phyloP scores from a whole-genome alignment of 2,329 filamentous ascomycete species.

The Mollisia scopiformis region DNA sequence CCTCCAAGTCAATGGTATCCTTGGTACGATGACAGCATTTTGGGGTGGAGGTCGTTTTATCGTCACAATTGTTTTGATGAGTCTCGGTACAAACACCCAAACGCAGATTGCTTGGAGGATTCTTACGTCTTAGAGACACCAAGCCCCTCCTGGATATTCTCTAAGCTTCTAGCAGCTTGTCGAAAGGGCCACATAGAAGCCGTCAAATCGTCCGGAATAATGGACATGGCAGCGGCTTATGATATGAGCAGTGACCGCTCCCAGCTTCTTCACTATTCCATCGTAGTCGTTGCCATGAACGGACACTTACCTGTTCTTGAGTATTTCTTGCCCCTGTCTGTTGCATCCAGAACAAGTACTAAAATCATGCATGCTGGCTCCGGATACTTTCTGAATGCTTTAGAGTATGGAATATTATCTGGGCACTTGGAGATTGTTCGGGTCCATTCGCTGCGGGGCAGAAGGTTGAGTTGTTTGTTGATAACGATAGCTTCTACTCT shows the following conservation, averaged over 20 bases:
- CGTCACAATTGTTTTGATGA: neutral
- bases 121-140: neutral
- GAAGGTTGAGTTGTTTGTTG: neutral
- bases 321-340: neutral
- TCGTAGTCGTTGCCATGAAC: neutral
- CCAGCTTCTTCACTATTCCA: neutral
- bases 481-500: neutral
- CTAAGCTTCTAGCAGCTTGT: neutral
- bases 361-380: neutral
- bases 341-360: neutral
- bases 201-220: neutral
- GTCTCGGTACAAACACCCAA: too few relatives aligned
- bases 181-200: neutral
- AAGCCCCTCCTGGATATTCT: neutral
- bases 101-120: neutral
- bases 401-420: neutral
- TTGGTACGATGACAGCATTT: neutral
- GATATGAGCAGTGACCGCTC: too few relatives aligned
- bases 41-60: neutral
- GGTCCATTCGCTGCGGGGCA: neutral
- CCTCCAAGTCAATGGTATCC: neutral
- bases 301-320: neutral
- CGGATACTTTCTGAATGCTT: neutral
- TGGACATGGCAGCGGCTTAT: neutral
- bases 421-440: neutral